Percentiles rank a stretch among this genome's conserved stretches.
Conservation (phyloP, 2,329 filamentous ascomycete genomes). For the Trichoderma citrinoviride region DNA sequence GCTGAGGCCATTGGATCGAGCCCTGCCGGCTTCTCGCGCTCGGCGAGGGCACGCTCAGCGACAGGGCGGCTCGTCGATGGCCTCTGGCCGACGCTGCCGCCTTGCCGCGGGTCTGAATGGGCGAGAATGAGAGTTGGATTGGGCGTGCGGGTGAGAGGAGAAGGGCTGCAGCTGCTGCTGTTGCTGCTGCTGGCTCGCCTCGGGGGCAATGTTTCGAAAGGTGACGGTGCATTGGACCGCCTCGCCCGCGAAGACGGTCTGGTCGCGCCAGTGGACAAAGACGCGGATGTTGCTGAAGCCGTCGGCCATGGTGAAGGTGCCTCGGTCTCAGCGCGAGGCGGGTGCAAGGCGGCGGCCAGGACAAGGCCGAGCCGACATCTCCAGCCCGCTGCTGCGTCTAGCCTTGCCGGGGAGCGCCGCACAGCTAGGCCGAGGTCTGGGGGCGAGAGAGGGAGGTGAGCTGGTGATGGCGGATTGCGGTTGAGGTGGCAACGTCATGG, state of each 20-base stretch:
- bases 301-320: constrained; percentile 48
- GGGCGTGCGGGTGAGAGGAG: not conserved
- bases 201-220: constrained; percentile 78
- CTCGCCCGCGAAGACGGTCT: constrained; percentile 94
- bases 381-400: constrained; percentile 34
- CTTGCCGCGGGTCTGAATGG: constrained; percentile 44
- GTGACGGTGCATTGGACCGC: constrained; percentile 94
- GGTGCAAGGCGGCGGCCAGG: constrained; percentile 30
- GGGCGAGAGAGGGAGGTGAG: not conserved
- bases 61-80: constrained; percentile 64
- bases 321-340: constrained; percentile 32
- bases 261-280: constrained; percentile 91
- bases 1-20: constrained; percentile 47
- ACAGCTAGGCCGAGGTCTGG: not conserved
- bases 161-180: not conserved
- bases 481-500: constrained; percentile 19
- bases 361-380: constrained; percentile 34
- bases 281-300: constrained; percentile 75
- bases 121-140: constrained; percentile 31
- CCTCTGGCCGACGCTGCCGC: constrained; percentile 47
- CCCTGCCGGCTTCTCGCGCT: constrained; percentile 45
- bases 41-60: constrained; percentile 54
- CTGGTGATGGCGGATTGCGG: not conserved
- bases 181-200: constrained; percentile 34
- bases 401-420: constrained; percentile 22